Conservation (phyloP, 345 rosid species). For the Eucalyptus erythrocorys region DNA sequence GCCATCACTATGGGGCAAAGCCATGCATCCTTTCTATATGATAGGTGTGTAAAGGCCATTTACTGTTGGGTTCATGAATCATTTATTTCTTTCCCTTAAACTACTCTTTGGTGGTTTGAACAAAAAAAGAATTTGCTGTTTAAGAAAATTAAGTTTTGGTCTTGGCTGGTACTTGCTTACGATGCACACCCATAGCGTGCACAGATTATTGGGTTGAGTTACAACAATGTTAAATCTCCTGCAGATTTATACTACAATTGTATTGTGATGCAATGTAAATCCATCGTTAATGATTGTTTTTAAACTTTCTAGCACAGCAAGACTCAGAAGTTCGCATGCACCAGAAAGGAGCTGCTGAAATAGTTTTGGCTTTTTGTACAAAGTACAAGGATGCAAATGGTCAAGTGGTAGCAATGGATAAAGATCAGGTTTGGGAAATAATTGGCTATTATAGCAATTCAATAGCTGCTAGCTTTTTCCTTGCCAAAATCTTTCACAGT, state of each 20-base stretch:
- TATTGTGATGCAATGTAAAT: neutral
- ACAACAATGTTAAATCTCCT: neutral
- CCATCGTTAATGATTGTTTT: neutral
- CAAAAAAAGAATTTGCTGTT: neutral
- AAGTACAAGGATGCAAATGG: conserved; percentile 28
- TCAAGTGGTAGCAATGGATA: conserved; percentile 35
- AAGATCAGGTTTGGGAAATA: conserved; percentile 42
- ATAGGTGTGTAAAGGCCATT: neutral
- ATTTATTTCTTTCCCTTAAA: neutral
- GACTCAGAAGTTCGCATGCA: conserved; percentile 64
- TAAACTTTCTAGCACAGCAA: conserved; percentile 17
- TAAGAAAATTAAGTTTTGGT: neutral
- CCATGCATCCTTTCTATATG: neutral
- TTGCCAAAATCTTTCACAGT: neutral
- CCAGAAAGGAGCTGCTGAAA: conserved; percentile 99
- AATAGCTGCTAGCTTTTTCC: neutral
- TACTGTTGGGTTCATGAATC: too few species aligned
- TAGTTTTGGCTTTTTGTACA: conserved; percentile 70
- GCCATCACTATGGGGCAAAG: neutral
- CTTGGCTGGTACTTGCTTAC: neutral
- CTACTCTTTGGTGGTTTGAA: neutral
- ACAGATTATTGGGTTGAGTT: neutral
- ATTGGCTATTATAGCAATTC: neutral
- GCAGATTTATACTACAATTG: neutral
- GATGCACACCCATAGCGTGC: neutral